phyloP scores from a whole-genome alignment of 2,329 filamentous ascomycete genomes.

The Xylariales sp. region DNA sequence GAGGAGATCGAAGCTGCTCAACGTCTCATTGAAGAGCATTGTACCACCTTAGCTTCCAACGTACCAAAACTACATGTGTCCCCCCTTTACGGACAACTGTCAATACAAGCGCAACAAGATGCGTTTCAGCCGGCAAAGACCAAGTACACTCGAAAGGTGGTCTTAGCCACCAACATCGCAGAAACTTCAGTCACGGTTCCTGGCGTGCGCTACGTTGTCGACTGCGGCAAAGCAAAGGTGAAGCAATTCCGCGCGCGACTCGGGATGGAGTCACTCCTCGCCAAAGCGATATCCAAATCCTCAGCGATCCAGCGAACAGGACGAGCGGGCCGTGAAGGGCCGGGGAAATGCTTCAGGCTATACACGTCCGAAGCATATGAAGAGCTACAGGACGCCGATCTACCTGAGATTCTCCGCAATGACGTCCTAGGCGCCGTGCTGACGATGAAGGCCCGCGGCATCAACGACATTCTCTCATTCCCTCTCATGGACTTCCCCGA shows the following conservation, averaged over 20 bases:
- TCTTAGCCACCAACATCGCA: conserved; percentile 96
- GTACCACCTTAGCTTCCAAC: conserved; percentile 76
- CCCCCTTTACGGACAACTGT: conserved; percentile 89
- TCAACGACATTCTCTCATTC: conserved; percentile 83
- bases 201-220: conserved; percentile 90
- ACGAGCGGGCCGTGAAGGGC: conserved; percentile 90
- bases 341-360: conserved; percentile 88
- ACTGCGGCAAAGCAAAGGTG: conserved; percentile 92
- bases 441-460: conserved; percentile 92
- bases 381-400: conserved; percentile 76
- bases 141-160: conserved; percentile 84
- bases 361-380: conserved; percentile 86
- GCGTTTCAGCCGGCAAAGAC: conserved; percentile 82
- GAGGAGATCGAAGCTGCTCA: conserved; percentile 90
- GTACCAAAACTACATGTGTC: conserved; percentile 78
- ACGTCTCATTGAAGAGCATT: conserved; percentile 83
- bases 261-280: conserved; percentile 89
- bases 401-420: conserved; percentile 90
- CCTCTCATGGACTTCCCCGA: conserved; percentile 87
- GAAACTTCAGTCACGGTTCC: conserved; percentile 97
- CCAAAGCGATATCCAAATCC: conserved; percentile 91
- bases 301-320: conserved; percentile 92
- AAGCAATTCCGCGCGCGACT: conserved; percentile 89
- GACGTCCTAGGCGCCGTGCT: conserved; percentile 88
- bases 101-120: conserved; percentile 84